Base-by-base conservation (phyloP, 2,329 filamentous ascomycete species). In the Colletotrichum paranaense region DNA sequence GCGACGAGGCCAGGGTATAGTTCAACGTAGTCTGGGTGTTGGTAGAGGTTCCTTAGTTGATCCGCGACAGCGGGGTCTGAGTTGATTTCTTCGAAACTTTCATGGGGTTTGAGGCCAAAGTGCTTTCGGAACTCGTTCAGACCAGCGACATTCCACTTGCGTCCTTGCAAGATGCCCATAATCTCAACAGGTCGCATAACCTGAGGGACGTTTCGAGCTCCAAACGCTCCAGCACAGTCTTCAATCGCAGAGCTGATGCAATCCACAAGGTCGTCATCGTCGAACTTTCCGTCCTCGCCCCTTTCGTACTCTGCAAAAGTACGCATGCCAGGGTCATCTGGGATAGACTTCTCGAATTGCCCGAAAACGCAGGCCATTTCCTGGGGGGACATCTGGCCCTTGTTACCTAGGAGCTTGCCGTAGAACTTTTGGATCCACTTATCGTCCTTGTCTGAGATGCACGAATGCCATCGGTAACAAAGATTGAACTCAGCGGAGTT, bases 401-500 rank as follows among this genome's bases (percentile, higher is more conserved):
- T 83, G 69, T 91, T 83, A 0, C 82, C 82, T 0, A 95, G 91
- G 1, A 94, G 81, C 55, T 89, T 83, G 1, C 84, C 81, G 79
- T 93, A 95, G 74, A 94, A 88, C 14, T 92, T 86, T 76, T 95
- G 88, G 26, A 94, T 93, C 94, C 94, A 97, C 76, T 91, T 87
- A 78, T 97, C 94, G 78, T 97, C 95, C 75, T 90, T 91, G 71
- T 91, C 89, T 1, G 85, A 90, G 77, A 97, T 93, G 76, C 92
- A 92, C 3, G 94, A 94, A 84, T 97, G 94, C 94, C 94, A 97
- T 75, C 94, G 89, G 81, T 97, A 97, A 76, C 93, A 93, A 11
- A 97, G 87, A 79, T 97, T 97, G 86, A 97, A 97, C 84, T 97
- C 95, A 4, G 93, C 94, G 0, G 94, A 96, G 5, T 96, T 94